Base-by-base conservation (phyloP, 1,284 basidiomycete genomes). In the Sporisorium exsertum region DNA sequence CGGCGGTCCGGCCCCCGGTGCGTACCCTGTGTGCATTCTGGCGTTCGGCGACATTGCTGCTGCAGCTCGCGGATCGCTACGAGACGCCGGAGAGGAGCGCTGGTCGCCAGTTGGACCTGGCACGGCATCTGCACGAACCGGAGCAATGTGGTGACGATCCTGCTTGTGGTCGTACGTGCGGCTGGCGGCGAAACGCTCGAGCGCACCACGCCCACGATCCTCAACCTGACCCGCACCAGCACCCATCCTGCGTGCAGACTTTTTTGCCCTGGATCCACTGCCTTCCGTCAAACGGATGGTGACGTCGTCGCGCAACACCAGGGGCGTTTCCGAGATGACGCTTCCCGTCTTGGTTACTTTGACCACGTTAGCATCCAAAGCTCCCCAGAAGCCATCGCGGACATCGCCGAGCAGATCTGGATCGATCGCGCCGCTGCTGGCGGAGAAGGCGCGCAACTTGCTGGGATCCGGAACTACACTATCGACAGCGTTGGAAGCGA, bases 311-410 rank as follows among this genome's bases (percentile, higher is more conserved):
- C 69, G 70, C 37, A 80, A 20, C 46, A 70, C 51, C 45, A 65
- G 26, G 2, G 67, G 60, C 16, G 67, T 69, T 35, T 64, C 64
- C 15, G 59, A 47, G 16, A 56, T 15, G 10, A 69, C 64, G 22
- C 47, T 43, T 33, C 59, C 64, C 16, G 29, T 56, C 35, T 64
- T 60, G 32, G 60, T 66, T 10, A 64, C 52, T 16, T 72, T 66
- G 57, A 64, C 61, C 15, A 70, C 43, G 24, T 64, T 63, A 9
- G 62, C 60, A 43, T 71, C 77, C 10, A 84, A 59, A 7, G 79
- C 79, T 35, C 82, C 82, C 78, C 78, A 82, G 54, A 69, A 81
- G 15, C 80, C 80, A 37, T 54, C 60, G n/a, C 55, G 69, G 7
- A 64, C 59, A 13, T 66, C 66, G 13, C 67, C 76, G 9, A 70